Conservation (phyloP, 225 moss, liverwort and hornwort genomes). For the Polytrichum formosum region DNA sequence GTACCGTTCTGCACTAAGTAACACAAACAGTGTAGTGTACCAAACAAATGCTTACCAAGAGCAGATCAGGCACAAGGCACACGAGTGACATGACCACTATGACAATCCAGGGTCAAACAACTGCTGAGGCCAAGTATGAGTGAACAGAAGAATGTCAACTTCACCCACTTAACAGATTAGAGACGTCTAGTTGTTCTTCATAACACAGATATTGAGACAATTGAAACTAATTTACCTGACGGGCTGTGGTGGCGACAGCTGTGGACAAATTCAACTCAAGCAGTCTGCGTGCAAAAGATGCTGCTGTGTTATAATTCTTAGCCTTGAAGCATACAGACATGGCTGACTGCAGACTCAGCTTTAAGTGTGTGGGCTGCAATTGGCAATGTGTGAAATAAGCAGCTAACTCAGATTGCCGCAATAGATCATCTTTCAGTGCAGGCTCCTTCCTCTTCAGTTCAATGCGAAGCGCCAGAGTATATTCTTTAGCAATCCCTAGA, state of each 20-base stretch:
- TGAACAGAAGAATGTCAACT: too few species aligned
- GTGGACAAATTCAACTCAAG: slow-evolving; percentile 72
- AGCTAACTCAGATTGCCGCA: slow-evolving; percentile 82
- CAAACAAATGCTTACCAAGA: too few species aligned
- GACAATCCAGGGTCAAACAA: too few species aligned
- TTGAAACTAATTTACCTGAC: slow-evolving; percentile 44
- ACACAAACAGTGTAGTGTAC: too few species aligned
- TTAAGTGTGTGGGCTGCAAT: slow-evolving; percentile 85
- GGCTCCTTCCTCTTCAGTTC: slow-evolving; percentile 86
- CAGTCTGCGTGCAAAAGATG: slow-evolving; percentile 73
- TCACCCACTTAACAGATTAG: too few species aligned
- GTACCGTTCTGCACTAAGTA: too few species aligned
- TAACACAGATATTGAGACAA: too few species aligned
- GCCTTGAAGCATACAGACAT: slow-evolving; percentile 77
- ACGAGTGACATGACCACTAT: too few species aligned
- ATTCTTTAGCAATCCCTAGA: slow-evolving; percentile 85
- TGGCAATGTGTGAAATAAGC: slow-evolving; percentile 95
- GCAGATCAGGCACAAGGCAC: too few species aligned
- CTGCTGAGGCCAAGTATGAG: too few species aligned
- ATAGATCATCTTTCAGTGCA: slow-evolving; percentile 65
- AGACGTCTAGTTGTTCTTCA: too few species aligned
- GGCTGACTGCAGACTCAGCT: slow-evolving; percentile 79
- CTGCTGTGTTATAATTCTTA: slow-evolving; percentile 82
- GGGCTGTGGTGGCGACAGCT: slow-evolving; percentile 59
- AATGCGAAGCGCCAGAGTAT: slow-evolving; percentile 76